These are phyloP conservation scores for Fusarium multiceps DNA, from an alignment of 2,329 filamentous ascomycete genomes.

Conservation along the genomic window DNA sequence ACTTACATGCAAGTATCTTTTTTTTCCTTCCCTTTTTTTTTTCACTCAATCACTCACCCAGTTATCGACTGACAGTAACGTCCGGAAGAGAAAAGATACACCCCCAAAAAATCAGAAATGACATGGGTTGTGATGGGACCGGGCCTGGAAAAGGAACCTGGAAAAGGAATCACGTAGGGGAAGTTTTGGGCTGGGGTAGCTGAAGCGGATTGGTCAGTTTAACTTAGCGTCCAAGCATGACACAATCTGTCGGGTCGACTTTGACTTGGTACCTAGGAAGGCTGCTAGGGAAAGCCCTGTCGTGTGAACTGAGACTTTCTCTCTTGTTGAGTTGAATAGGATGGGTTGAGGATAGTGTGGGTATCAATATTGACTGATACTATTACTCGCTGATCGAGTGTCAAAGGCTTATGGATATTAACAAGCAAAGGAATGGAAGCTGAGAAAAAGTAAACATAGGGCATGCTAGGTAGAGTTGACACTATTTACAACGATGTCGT, in stretches of 20 bases:
- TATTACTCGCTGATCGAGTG: no score
- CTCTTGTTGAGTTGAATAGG: conserved; percentile 26
- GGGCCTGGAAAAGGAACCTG: conserved; percentile 38
- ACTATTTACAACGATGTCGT: background rate
- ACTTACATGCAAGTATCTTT: conserved; percentile 18
- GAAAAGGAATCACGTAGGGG: conserved; percentile 42
- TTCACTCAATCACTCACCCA: background rate
- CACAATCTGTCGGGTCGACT: conserved; percentile 51
- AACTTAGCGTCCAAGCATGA: conserved; percentile 47
- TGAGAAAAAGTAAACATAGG: conserved; percentile 9
- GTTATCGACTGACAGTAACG: background rate
- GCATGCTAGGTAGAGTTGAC: background rate
- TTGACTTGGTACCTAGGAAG: conserved; percentile 9
- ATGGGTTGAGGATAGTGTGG: conserved; percentile 9
- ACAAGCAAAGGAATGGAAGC: background rate
- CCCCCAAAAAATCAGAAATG: conserved; percentile 35
- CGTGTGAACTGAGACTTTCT: conserved; percentile 15
- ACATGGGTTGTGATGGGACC: conserved; percentile 33
- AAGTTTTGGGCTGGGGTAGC: conserved; percentile 47
- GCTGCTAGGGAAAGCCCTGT: conserved; percentile 21
- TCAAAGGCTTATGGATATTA: background rate
- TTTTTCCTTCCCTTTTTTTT: background rate
- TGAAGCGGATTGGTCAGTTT: conserved; percentile 42
- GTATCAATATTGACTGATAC: conserved; percentile 14
- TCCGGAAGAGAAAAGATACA: conserved; percentile 20